Evolutionary conservation across 1,284 basidiomycete genomes (phyloP), one percentile per base, ranked within the genome.

Genomic region (Moesziomyces parantarcticus): DNA sequence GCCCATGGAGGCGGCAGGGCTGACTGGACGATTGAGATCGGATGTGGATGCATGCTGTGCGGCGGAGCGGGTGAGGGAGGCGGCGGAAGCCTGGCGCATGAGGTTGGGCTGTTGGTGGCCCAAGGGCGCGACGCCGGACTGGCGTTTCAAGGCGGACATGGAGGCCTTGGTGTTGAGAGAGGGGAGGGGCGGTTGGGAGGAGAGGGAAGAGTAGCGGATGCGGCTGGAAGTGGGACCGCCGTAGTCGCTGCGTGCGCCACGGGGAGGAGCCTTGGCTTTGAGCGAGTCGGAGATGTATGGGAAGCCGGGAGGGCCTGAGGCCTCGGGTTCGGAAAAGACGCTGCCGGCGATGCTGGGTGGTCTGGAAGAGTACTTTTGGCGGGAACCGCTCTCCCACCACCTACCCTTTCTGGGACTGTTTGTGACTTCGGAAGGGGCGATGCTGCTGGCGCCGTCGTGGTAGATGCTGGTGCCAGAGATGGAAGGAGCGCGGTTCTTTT

Each of bases 311-410:
- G 59, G 50, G 36, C 40, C 48, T 32, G 59, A 26, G 0, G 26
- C 39, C 13, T 73, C 73, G 14, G 77, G 74, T 47, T 80, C 79
- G 34, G 77, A 78, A 45, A 80, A 78, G 63, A 78, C 50, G 57
- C 74, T 76, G 20, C 75, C 78, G 13, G 76, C 61, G 18, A 80
- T 40, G 55, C 78, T 80, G n/a, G 70, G 67, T 26, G 76, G 58
- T 11, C 76, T 42, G 21, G 59, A 72, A 26, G 46, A 55, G 36
- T 63, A 66, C 21, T 53, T 52, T 47, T 76, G 71, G 39, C 63
- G 58, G 21, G 60, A 61, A 20, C 64, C 69, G 36, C 57, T 50
- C 40, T 78, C 78, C 78, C 78, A 80, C 78, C 78, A 80, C 10
- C 76, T 50, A 21, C 58, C 55, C 45, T 75, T 76, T 4, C 58